Base-by-base conservation (phyloP, 192 early-diverging fungal species). In the Entomortierella chlamydospora region DNA sequence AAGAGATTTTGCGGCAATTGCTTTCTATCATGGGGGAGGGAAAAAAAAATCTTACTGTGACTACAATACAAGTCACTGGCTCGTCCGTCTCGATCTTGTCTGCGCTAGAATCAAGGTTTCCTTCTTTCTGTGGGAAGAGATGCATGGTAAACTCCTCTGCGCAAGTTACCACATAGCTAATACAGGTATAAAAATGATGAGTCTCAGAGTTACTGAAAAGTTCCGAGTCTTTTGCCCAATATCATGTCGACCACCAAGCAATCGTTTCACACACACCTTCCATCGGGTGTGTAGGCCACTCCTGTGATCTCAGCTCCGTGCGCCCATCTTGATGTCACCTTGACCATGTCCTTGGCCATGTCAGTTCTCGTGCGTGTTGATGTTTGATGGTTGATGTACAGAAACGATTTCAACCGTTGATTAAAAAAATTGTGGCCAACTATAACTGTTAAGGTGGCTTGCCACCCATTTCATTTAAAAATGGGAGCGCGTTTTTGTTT, bases 261-360 rank as follows among this genome's bases (percentile, higher is more conserved):
- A 8, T 31, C 20, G n/a, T 22, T 4, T 10, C 1, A 42, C 9
- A 58, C 61, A 26, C 56, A 79, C 76, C 76, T 79, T 66, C 76
- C 76, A 41, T 79, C 76, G n/a, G 68, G 68, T 6, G 65, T 52
- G 39, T 65, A 65, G 13, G 76, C 50, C 6, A 65, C 33, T 39
- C 45, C 55, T 30, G 61, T 61, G 30, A 70, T 43, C 34, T 53
- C 68, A 22, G 17, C 23, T 26, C 47, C 43, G 23, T 74, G 63
- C 15, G 68, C 61, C 62, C 63, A 65, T 56, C 68, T 50, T 28
- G 73, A 68, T 51, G 47, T 53, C 52, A 68, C 42, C 51, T 70
- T 70, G 37, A 50, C 49, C 66, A 60, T 63, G 65, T 47, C 20
- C 20, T 20, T 47, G 45, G 18, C 29, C 11, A 53, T 49, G 45